phyloP scores from a whole-genome alignment of 345 rosid genomes.

The Hevea brasiliensis region DNA sequence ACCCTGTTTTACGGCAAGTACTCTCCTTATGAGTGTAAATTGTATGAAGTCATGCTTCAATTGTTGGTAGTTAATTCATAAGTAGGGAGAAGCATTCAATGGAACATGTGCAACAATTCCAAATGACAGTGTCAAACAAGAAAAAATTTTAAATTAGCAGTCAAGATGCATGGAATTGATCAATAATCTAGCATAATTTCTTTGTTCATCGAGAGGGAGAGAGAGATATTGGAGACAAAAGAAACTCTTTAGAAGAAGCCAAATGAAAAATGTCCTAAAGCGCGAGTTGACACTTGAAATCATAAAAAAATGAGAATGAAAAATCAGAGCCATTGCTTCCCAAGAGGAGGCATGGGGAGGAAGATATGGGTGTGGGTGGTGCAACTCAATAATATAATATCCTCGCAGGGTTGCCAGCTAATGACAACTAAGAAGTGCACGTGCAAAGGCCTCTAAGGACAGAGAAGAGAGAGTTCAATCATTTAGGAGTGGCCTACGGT shows the following conservation, averaged over 20 bases:
- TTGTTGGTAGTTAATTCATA: neutral
- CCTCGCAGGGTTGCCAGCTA: constrained; percentile 31
- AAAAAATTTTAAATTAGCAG: no score
- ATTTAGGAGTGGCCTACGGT: constrained; percentile 8
- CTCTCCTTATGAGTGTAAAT: no score
- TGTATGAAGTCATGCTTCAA: neutral
- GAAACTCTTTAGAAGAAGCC: no score
- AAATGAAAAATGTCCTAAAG: neutral
- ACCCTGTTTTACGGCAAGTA: neutral
- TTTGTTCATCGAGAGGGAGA: neutral
- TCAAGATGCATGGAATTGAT: no score
- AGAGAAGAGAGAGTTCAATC: constrained; percentile 12
- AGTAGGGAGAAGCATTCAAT: neutral
- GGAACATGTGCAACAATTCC: no score
- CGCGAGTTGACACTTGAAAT: neutral
- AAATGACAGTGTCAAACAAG: no score
- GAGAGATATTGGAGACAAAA: no score
- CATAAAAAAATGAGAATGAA: neutral
- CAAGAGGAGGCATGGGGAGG: constrained; percentile 50
- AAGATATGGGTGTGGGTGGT: constrained; percentile 21
- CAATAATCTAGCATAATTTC: no score
- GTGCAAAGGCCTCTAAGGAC: constrained; percentile 7
- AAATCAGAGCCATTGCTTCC: constrained; percentile 29
- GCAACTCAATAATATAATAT: constrained; percentile 12
- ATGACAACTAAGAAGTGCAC: constrained; percentile 24